Evolutionary conservation across 306 rosid species (phyloP).

Genomic region (Fagus sylvatica): DNA sequence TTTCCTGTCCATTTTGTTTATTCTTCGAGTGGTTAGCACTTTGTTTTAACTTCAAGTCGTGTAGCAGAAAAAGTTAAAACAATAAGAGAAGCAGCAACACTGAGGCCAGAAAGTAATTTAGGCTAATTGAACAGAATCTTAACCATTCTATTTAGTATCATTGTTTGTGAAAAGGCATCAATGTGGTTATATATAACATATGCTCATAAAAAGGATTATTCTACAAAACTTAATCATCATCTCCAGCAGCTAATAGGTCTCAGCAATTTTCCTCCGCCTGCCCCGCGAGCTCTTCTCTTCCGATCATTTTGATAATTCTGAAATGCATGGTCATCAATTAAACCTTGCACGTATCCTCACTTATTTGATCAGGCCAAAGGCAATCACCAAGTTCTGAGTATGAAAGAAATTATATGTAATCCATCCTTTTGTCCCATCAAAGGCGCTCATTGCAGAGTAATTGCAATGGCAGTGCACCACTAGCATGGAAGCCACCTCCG

Average conservation of each 20-base stretch:
- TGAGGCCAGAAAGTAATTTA: background rate
- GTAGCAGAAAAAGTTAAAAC: background rate
- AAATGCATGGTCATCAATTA: background rate
- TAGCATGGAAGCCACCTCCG: conserved; percentile 30
- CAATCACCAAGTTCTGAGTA: background rate
- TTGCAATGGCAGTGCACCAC: conserved; percentile 30
- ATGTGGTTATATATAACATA: background rate
- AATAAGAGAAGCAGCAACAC: background rate
- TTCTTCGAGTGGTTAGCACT: background rate
- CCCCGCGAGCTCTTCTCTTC: background rate
- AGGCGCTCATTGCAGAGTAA: conserved; percentile 46
- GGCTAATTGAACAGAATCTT: background rate
- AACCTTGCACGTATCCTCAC: background rate
- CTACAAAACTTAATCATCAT: conserved; percentile 1
- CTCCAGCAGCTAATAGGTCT: background rate
- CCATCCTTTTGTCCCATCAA: conserved; percentile 16
- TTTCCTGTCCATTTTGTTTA: background rate
- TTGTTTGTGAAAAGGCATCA: background rate
- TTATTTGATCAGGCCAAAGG: conserved; percentile 2
- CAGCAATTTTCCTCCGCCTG: background rate
- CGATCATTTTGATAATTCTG: background rate
- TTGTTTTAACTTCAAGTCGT: background rate
- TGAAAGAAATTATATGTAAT: conserved; percentile 15
- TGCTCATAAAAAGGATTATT: background rate
- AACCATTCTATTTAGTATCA: background rate